phyloP scores from a whole-genome alignment of 202 grass and related monocot genomes.

The Bolboschoenoplectus hybrid region DNA sequence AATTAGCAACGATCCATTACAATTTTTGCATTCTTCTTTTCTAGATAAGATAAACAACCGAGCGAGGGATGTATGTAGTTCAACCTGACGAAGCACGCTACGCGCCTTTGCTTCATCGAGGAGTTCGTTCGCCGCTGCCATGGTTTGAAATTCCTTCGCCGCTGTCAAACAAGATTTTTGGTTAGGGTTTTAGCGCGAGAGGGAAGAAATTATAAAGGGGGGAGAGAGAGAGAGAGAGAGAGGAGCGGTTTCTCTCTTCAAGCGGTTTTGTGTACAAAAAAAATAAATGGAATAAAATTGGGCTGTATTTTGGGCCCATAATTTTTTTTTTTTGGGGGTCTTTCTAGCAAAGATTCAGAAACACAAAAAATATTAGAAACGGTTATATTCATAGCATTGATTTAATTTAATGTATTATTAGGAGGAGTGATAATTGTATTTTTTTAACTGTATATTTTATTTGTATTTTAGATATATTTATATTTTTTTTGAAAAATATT shows the following conservation, averaged over 20 bases:
- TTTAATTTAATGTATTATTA: too few relatives aligned
- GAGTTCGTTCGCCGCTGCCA: constrained; percentile 17
- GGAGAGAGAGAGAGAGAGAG: background rate
- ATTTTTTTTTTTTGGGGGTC: background rate
- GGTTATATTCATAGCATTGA: background rate
- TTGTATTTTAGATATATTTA: too few relatives aligned
- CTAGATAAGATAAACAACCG: background rate
- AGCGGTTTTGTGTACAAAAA: background rate
- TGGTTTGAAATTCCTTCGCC: constrained; percentile 1
- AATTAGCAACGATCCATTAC: background rate
- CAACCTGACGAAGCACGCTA: constrained; percentile 61
- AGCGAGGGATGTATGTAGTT: background rate
- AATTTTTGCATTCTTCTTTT: background rate
- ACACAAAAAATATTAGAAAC: too few relatives aligned
- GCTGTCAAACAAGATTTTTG: constrained; percentile 43
- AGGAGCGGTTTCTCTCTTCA: background rate
- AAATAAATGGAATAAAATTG: background rate
- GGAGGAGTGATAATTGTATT: too few relatives aligned
- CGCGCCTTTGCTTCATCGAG: constrained; percentile 55
- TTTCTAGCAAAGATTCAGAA: background rate
- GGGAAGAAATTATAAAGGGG: constrained; percentile 20
- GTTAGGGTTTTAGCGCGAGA: constrained; percentile 49
- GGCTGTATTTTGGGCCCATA: background rate
- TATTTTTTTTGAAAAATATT: too few relatives aligned
- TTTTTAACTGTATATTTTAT: too few relatives aligned